These are phyloP conservation scores for Hymenoscyphus albidus DNA, from an alignment of 2,329 filamentous ascomycete genomes.

Conservation along the genomic window DNA sequence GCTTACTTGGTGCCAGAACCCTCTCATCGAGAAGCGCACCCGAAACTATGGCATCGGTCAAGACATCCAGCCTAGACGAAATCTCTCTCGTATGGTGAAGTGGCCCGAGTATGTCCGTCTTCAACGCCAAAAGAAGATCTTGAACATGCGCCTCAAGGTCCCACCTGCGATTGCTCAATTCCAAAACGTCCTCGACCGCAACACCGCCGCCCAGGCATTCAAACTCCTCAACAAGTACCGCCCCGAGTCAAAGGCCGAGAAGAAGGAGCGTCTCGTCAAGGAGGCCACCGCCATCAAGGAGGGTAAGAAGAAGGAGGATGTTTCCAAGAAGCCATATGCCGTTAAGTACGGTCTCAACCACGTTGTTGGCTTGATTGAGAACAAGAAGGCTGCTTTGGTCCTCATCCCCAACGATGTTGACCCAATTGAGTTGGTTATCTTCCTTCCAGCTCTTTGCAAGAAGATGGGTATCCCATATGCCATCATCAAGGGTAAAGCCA, in stretches of 20 bases:
- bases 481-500: slow-evolving; percentile 99
- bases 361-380: slow-evolving; percentile 94
- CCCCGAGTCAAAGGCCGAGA: slow-evolving; percentile 97
- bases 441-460: slow-evolving; percentile 97
- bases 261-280: slow-evolving; percentile 99
- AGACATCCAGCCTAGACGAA: slow-evolving; percentile 95
- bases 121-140: slow-evolving; percentile 81
- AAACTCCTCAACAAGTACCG: slow-evolving; percentile 99
- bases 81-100: slow-evolving; percentile 97
- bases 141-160: slow-evolving; percentile 98
- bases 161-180: slow-evolving; percentile 97
- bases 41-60: slow-evolving; percentile 99
- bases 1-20: slow-evolving; percentile 63
- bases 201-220: slow-evolving; percentile 94
- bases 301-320: slow-evolving; percentile 99
- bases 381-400: slow-evolving; percentile 99
- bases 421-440: slow-evolving; percentile 98
- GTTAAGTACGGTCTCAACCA: slow-evolving; percentile 99
- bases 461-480: slow-evolving; percentile 99
- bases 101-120: slow-evolving; percentile 99
- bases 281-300: slow-evolving; percentile 97
- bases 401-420: slow-evolving; percentile 99
- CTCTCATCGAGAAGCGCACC: slow-evolving; percentile 95
- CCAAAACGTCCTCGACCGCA: slow-evolving; percentile 93
- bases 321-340: slow-evolving; percentile 98